A percentile compares a stretch with the other conserved stretches of the same genome.
Evolutionary conservation across 1,284 basidiomycete species (phyloP).

Genomic region (Microbotryomycetes sp.): DNA sequence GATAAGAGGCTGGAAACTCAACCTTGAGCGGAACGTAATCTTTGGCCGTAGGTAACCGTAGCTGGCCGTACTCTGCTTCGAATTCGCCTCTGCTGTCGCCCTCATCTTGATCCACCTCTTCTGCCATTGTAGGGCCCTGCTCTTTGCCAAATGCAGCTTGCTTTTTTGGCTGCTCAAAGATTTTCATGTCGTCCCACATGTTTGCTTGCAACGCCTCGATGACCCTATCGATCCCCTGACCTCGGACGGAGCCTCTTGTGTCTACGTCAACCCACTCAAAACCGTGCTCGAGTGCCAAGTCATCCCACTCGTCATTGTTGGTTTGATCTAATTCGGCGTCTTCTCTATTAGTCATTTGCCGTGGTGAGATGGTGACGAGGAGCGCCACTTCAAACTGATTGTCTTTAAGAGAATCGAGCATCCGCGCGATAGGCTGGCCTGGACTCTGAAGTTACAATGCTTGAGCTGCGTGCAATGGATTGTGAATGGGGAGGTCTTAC

Average conservation of each 20-base stretch:
- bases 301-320: conserved; percentile 15
- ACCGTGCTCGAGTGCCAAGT: conserved; percentile 14
- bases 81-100: conserved; percentile 48
- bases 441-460: no score
- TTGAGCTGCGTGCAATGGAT: no score
- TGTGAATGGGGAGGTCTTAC: no score
- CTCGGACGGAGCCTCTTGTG: background rate
- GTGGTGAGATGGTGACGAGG: no score
- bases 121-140: background rate
- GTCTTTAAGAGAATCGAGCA: no score
- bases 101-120: conserved; percentile 45
- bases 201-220: conserved; percentile 18
- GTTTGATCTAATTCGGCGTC: no score
- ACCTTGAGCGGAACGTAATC: conserved; percentile 3
- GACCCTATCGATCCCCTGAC: conserved; percentile 3
- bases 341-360: no score
- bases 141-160: background rate
- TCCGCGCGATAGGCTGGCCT: no score
- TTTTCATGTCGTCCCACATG: conserved; percentile 15
- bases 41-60: background rate
- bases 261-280: conserved; percentile 20
- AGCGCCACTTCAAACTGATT: background rate
- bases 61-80: conserved; percentile 28
- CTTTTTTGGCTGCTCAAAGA: background rate
- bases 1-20: conserved; percentile 1